A percentile compares a stretch with the other conserved stretches of the same genome.
Evolutionary conservation across 148 eudicot species (phyloP).

Genomic region (Simmondsia chinensis): DNA sequence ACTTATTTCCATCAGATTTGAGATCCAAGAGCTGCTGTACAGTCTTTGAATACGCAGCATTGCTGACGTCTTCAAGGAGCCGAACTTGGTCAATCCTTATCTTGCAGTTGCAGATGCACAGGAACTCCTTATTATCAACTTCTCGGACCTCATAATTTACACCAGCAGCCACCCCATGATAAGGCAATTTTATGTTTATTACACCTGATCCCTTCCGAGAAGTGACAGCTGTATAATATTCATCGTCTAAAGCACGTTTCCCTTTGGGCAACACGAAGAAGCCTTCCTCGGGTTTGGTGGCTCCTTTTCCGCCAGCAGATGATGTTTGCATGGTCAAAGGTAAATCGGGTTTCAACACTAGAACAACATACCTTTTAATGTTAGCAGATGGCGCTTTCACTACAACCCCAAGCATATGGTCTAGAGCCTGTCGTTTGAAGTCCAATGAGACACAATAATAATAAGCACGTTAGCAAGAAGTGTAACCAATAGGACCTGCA

Average conservation of each 20-base stretch:
- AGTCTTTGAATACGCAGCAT: constrained; percentile 73
- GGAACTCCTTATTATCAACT: constrained; percentile 63
- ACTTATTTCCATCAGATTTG: constrained; percentile 71
- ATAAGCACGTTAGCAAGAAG: no score
- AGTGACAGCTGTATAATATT: constrained; percentile 52
- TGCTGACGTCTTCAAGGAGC: constrained; percentile 70
- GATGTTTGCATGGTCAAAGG: constrained; percentile 38
- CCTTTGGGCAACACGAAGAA: constrained; percentile 62
- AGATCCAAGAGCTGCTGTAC: constrained; percentile 52
- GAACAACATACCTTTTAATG: constrained; percentile 47
- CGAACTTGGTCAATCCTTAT: constrained; percentile 77
- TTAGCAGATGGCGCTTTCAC: constrained; percentile 55
- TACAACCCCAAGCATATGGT: constrained; percentile 84
- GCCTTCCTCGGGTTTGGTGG: constrained; percentile 38
- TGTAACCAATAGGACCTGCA: no score
- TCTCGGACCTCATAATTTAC: constrained; percentile 69
- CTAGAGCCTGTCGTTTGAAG: constrained; percentile 49
- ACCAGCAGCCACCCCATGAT: constrained; percentile 76
- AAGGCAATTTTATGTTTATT: constrained; percentile 66
- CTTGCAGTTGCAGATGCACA: constrained; percentile 54
- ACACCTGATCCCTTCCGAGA: constrained; percentile 67
- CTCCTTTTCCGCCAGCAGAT: constrained; percentile 27
- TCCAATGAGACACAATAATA: constrained; percentile 4
- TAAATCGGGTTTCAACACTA: constrained; percentile 68
- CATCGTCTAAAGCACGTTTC: constrained; percentile 69